Evolutionary conservation across 805 yeast species (phyloP), one percentile per base, ranked within the genome.

Genomic region (Tetrapisispora fleetii): DNA sequence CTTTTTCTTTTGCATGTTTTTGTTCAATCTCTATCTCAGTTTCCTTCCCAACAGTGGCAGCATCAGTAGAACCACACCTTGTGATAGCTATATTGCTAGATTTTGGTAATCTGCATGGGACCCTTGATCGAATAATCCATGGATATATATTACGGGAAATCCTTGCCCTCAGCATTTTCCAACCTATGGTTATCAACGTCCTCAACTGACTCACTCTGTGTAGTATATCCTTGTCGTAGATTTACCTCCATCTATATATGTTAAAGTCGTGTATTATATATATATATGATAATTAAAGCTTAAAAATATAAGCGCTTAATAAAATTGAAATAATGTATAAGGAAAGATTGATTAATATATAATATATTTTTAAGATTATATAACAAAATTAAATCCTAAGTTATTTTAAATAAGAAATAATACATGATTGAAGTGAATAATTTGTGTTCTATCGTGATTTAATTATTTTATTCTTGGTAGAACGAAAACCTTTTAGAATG

Each of bases 391-490:
- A 9, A 36, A 36, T 36, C 10, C 19, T 8, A 36, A 16, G 21
- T 36, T 10, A 17, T 18, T 19, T 19, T 38, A 21, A 32, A 41
- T 9, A 14, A 19, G 27, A 37, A 41, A 41, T 41, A 41, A 41
- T 41, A 41, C 44, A 41, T 41, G 35, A n/a, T 41, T 41, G 44
- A 41, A 14, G n/a, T 32, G n/a, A 32, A 32, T 32, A 32, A 11
- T 11, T 32, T 32, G 9, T 19, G 30, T 19, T 38, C 22, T 10
- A 13, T 38, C 19, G 30, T 6, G 19, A 21, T 38, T 38, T 19
- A 37, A 32, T 42, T 42, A 19, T 42, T 42, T 42, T 42, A 13
- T 32, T 33, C 14, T 32, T 42, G 14, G 19, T 32, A 19, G 2
- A 32, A n/a, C n/a, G n/a, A n/a, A n/a, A n/a, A n/a, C n/a, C n/a